A percentile compares a stretch with the other conserved stretches of the same genome.
phyloP scores from a whole-genome alignment of 1,284 basidiomycete genomes.

The Phlebopus sp. region DNA sequence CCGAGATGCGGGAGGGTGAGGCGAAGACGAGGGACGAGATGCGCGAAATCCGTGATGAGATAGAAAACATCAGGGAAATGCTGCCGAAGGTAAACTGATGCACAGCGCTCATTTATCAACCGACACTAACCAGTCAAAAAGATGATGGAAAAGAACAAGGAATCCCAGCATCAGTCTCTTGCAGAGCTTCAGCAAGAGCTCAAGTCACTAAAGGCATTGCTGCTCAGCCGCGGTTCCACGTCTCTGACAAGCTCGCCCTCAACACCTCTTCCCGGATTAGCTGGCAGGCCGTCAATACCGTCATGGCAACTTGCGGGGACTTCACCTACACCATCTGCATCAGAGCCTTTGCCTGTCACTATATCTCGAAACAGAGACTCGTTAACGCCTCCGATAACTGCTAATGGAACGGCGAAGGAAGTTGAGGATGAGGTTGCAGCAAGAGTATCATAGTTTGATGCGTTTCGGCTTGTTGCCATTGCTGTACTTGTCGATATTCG shows the following conservation, averaged over 20 bases:
- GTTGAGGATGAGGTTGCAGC: slow-evolving; percentile 28
- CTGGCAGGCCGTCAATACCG: slow-evolving; percentile 74
- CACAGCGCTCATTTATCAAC: background rate
- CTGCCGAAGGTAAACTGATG: slow-evolving; percentile 71
- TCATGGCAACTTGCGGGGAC: slow-evolving; percentile 76
- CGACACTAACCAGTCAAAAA: slow-evolving; percentile 32
- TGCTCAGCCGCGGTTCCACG: slow-evolving; percentile 62
- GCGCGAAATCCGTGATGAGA: slow-evolving; percentile 88
- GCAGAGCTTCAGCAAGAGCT: slow-evolving; percentile 90
- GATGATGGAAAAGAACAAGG: slow-evolving; percentile 95
- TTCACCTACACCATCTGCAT: slow-evolving; percentile 18
- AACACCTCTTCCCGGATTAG: slow-evolving; percentile 44
- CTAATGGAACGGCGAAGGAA: slow-evolving; percentile 48
- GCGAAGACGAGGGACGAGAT: slow-evolving; percentile 84
- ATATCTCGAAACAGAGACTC: slow-evolving; percentile 11
- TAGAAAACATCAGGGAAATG: slow-evolving; percentile 88
- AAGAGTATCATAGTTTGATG: slow-evolving; percentile 12
- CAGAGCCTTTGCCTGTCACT: slow-evolving; percentile 22
- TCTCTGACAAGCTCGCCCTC: slow-evolving; percentile 46
- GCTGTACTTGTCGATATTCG: too few species aligned
- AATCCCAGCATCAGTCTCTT: slow-evolving; percentile 75
- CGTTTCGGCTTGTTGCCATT: background rate
- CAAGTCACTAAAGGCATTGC: slow-evolving; percentile 89
- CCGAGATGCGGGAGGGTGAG: slow-evolving; percentile 78
- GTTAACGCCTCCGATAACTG: slow-evolving; percentile 14